A percentile compares a stretch with the other conserved stretches of the same genome.
Conservation (phyloP, 2,329 filamentous ascomycete species). For the Colletotrichum cordylinicola region DNA sequence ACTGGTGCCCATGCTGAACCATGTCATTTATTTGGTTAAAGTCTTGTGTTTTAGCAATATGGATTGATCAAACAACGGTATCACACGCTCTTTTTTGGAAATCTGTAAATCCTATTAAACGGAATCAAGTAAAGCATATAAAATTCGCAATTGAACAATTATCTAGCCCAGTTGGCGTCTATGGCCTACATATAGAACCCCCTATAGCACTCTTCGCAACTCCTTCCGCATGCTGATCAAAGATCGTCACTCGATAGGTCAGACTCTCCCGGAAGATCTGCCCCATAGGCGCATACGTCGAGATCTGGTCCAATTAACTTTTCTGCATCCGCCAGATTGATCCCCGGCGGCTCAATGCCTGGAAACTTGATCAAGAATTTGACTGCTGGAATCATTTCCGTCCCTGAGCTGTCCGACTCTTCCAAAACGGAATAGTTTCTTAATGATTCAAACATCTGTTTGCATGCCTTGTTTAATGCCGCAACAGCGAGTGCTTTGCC, state of each 20-base stretch:
- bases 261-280: neutral
- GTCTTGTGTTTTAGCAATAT: neutral
- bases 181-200: too few relatives aligned
- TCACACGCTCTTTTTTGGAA: too few relatives aligned
- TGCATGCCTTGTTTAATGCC: rapidly evolving
- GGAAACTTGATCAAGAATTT: neutral
- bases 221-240: neutral
- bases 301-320: neutral
- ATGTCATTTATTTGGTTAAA: neutral
- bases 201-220: too few relatives aligned
- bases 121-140: too few relatives aligned
- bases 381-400: neutral
- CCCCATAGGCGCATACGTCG: neutral
- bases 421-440: neutral
- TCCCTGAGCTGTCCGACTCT: neutral
- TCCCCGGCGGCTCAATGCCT: neutral
- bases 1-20: neutral
- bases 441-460: neutral
- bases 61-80: neutral
- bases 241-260: neutral
- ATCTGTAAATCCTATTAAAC: too few relatives aligned
- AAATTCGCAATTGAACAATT: too few relatives aligned
- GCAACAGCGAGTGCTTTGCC: neutral
- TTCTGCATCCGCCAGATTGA: neutral
- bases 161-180: too few relatives aligned